Evolutionary conservation across 2,329 filamentous ascomycete genomes (phyloP).

Genomic region (Domatiomyces globalis): DNA sequence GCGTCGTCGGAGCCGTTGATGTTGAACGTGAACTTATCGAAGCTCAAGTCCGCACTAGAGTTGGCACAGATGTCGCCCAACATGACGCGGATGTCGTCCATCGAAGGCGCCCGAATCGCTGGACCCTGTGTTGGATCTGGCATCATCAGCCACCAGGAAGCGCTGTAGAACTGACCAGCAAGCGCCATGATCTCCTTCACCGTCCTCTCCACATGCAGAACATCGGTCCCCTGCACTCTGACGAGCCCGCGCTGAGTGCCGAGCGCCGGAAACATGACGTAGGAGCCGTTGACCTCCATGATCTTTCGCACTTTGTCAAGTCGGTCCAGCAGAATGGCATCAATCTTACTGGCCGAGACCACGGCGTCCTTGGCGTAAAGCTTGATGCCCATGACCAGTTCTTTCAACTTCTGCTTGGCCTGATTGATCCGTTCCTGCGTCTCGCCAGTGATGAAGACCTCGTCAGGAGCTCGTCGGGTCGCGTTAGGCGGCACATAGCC

Average conservation of each 20-base stretch:
- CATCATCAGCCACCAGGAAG: conserved; percentile 85
- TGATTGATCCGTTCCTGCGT: conserved; percentile 68
- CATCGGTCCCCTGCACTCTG: conserved; percentile 82
- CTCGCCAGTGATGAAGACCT: conserved; percentile 92
- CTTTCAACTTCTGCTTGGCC: conserved; percentile 82
- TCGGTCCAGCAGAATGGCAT: conserved; percentile 79
- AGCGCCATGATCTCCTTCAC: conserved; percentile 91
- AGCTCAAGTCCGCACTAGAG: conserved; percentile 85
- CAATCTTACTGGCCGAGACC: conserved; percentile 81
- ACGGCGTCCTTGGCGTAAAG: conserved; percentile 84
- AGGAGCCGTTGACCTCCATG: conserved; percentile 89
- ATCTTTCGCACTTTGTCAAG: conserved; percentile 97
- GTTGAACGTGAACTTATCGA: conserved; percentile 85
- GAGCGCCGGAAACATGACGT: conserved; percentile 79
- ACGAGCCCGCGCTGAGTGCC: conserved; percentile 74
- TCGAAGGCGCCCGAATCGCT: conserved; percentile 45
- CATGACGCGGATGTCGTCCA: conserved; percentile 70
- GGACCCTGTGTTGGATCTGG: conserved; percentile 48
- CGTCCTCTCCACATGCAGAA: conserved; percentile 85
- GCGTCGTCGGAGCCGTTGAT: conserved; percentile 93
- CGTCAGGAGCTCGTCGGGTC: conserved; percentile 65
- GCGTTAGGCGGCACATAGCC: conserved; percentile 77
- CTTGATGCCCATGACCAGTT: conserved; percentile 66
- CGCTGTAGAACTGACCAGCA: conserved; percentile 93
- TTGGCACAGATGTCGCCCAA: conserved; percentile 91